Base-by-base conservation (phyloP, 2,329 filamentous ascomycete genomes). In the Coniochaeta ligniaria region DNA sequence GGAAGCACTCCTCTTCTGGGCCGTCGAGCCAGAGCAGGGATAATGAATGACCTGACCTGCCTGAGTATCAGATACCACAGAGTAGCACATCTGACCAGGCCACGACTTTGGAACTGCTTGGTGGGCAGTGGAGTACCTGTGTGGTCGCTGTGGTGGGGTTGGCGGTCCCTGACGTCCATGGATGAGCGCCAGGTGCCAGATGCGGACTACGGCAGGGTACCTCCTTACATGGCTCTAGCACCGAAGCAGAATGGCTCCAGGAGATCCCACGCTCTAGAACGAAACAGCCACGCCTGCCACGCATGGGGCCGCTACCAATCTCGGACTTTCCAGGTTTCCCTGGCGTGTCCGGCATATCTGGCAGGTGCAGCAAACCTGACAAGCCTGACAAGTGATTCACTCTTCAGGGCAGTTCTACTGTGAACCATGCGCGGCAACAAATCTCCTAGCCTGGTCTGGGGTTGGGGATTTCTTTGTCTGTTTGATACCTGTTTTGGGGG, bases 401-500 rank as follows among this genome's bases (percentile, higher is more conserved):
- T n/a, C 47, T 36, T 8, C 47, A 22, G 8, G 47, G n/a, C n/a
- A n/a, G n/a, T n/a, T n/a, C n/a, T n/a, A n/a, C n/a, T n/a, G n/a
- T n/a, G n/a, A n/a, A n/a, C 52, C 36, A 11, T 31, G 56, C 35
- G 38, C 56, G 38, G 41, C 33, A 60, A 17, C 43, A 54, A 60
- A 50, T 57, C 54, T 58, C n/a, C 59, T 58, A 41, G 54, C 47
- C 59, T 57, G 47, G 59, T 52, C 47, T 52, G 47, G 47, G 47
- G 55, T 54, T 28, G 59, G 22, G 41, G 31, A 6, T 36, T 36
- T 58, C 55, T 65, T 70, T 66, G 65, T 71, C 66, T 72, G 76
- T 77, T 76, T 78, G 76, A 78, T 76, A 72, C 74, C 74, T 78
- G 76, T 78, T 75, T 78, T 70, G 73, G 72, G 69, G 68, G 59